A percentile compares a stretch with the other conserved stretches of the same genome.
phyloP scores from a whole-genome alignment of 345 rosid genomes.

The Chamaenerion angustifolium region DNA sequence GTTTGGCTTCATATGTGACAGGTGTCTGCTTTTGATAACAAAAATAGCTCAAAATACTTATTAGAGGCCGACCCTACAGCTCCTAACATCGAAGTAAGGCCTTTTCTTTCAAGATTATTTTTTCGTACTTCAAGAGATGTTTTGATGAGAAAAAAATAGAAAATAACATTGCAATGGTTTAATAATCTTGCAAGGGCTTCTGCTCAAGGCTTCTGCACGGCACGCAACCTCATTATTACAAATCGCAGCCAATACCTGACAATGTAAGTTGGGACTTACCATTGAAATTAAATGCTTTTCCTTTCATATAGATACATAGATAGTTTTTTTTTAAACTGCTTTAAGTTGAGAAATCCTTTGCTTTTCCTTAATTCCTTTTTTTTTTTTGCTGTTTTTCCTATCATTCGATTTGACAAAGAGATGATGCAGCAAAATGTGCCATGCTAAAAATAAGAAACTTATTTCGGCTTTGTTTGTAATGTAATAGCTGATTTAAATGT shows the following conservation, averaged over 20 bases:
- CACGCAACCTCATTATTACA: constrained; percentile 42
- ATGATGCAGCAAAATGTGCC: too few species aligned
- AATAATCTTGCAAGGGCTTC: constrained; percentile 39
- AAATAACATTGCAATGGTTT: constrained; percentile 2
- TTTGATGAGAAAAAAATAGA: too few species aligned
- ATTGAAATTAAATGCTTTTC: not conserved
- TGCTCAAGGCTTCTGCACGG: constrained; percentile 46
- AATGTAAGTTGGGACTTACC: constrained; percentile 35
- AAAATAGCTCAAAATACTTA: constrained; percentile 48
- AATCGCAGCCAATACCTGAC: constrained; percentile 68
- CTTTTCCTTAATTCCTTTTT: not conserved
- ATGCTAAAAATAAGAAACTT: too few species aligned
- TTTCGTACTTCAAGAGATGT: constrained; percentile 1
- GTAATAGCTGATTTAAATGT: too few species aligned
- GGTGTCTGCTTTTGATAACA: constrained; percentile 80
- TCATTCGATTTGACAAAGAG: too few species aligned
- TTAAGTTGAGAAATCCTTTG: not conserved
- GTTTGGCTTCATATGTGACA: constrained; percentile 12
- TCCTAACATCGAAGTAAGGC: constrained; percentile 52
- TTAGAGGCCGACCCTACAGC: constrained; percentile 50
- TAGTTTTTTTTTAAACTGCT: not conserved
- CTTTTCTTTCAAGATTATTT: not conserved
- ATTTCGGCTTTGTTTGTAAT: too few species aligned
- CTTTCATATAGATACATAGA: not conserved
- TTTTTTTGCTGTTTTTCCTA: too few species aligned